A percentile compares a stretch with the other conserved stretches of the same genome.
These are phyloP conservation scores for Collybia sordida DNA, from an alignment of 768 basidiomycete genomes.

Conservation along the genomic window DNA sequence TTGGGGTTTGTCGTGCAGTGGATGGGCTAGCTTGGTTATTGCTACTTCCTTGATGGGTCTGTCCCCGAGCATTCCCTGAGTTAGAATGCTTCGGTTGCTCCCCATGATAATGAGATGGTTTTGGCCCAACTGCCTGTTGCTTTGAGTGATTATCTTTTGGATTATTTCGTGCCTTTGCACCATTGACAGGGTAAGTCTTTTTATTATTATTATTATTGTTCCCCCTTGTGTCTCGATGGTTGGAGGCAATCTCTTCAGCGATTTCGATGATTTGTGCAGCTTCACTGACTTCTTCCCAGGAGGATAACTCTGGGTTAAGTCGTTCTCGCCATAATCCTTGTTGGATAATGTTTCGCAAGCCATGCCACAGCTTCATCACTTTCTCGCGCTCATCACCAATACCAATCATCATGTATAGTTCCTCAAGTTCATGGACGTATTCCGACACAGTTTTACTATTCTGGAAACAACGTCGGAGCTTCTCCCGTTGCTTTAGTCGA, in stretches of 20 bases:
- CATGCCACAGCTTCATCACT: conserved; percentile 33
- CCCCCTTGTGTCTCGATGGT: not conserved
- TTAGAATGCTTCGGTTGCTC: too few species aligned
- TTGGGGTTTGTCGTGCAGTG: too few species aligned
- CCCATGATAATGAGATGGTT: too few species aligned
- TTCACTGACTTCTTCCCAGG: conserved; percentile 5
- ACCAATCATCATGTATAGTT: conserved; percentile 31
- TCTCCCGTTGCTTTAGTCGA: conserved; percentile 19
- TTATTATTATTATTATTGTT: too few species aligned
- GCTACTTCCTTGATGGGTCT: too few species aligned
- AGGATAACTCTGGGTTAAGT: conserved; percentile 7
- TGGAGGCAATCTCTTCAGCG: not conserved
- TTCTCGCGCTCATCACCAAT: conserved; percentile 21
- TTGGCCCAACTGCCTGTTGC: too few species aligned
- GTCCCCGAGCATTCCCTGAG: too few species aligned
- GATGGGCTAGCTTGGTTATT: too few species aligned
- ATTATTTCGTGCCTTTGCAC: too few species aligned
- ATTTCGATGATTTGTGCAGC: conserved; percentile 8
- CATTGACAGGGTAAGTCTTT: too few species aligned
- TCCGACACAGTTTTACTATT: conserved; percentile 23
- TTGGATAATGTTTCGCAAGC: conserved; percentile 11
- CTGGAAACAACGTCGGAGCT: conserved; percentile 22
- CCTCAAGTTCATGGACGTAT: conserved; percentile 32
- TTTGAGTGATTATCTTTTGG: too few species aligned
- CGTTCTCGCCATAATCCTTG: conserved; percentile 7